Conservation (phyloP, 176 grass and related monocot species). For the Lolium multiflorum region DNA sequence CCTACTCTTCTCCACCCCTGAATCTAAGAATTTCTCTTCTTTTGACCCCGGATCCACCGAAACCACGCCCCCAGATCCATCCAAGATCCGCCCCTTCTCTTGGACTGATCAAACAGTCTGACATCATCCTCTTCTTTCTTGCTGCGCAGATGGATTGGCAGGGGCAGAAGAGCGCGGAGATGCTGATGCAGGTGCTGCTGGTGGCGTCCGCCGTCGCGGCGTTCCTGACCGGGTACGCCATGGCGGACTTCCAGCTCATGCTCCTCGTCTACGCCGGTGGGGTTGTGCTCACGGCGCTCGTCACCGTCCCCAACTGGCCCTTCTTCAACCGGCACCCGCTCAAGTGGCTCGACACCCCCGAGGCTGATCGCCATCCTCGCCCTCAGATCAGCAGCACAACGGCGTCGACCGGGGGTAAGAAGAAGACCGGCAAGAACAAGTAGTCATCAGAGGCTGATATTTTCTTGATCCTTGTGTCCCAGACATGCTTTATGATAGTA, state of each 20-base stretch:
- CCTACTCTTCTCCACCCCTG: background rate
- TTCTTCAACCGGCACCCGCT: conserved; percentile 81
- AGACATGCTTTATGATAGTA: conserved; percentile 19
- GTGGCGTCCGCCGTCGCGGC: conserved; percentile 63
- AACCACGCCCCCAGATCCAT: conserved; percentile 3
- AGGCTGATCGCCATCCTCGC: conserved; percentile 79
- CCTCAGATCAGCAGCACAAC: conserved; percentile 54
- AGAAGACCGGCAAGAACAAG: conserved; percentile 85
- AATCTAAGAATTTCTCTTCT: background rate
- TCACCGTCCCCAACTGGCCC: conserved; percentile 87
- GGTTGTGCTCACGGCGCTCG: conserved; percentile 78
- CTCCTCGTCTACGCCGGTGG: conserved; percentile 81
- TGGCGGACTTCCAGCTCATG: conserved; percentile 83
- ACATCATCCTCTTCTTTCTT: background rate
- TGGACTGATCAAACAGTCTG: background rate
- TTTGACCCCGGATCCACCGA: background rate
- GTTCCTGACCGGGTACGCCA: conserved; percentile 62
- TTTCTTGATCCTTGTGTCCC: conserved; percentile 14
- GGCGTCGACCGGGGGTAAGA: conserved; percentile 44
- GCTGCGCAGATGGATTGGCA: conserved; percentile 84
- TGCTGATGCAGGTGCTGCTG: conserved; percentile 92
- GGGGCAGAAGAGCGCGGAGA: conserved; percentile 90
- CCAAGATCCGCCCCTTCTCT: conserved; percentile 26
- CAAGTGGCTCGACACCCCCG: conserved; percentile 82
- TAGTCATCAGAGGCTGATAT: conserved; percentile 16